Evolutionary conservation across 495 filamentous ascomycete genomes (phyloP).

Genomic region (Aspergillus olivimuriae): DNA sequence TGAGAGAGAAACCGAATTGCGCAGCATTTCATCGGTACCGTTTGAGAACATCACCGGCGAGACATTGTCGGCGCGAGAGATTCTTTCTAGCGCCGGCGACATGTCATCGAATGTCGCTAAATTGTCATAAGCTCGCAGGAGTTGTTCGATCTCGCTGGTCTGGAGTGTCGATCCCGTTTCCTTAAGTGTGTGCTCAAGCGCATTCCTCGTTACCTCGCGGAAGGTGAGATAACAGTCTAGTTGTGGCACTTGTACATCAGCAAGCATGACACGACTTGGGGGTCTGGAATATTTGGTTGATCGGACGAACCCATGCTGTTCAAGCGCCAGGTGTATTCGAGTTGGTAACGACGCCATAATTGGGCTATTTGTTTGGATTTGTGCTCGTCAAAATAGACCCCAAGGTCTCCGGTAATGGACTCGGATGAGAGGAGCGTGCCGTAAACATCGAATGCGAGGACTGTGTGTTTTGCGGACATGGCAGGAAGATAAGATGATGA

Average conservation of each 20-base stretch:
- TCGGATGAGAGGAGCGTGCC: constrained; percentile 67
- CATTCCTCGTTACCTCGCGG: constrained; percentile 53
- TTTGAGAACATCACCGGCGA: constrained; percentile 70
- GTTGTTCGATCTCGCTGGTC: constrained; percentile 27
- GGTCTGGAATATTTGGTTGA: not conserved
- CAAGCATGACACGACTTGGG: not conserved
- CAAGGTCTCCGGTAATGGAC: constrained; percentile 52
- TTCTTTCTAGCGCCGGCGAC: constrained; percentile 37
- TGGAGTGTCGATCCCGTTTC: constrained; percentile 45
- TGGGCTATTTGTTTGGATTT: constrained; percentile 49
- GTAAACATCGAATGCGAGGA: constrained; percentile 72
- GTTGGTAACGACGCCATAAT: constrained; percentile 56
- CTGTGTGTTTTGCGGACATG: constrained; percentile 4
- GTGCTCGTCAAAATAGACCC: constrained; percentile 45
- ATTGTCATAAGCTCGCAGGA: constrained; percentile 64
- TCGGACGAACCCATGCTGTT: constrained; percentile 65
- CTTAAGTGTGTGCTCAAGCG: constrained; percentile 57
- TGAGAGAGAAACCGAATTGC: constrained; percentile 50
- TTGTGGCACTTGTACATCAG: not conserved
- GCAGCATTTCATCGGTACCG: constrained; percentile 59
- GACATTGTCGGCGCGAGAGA: constrained; percentile 34
- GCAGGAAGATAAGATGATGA: too few species aligned
- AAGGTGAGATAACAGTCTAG: constrained; percentile 60
- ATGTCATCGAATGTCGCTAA: constrained; percentile 69
- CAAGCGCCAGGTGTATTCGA: constrained; percentile 79